A percentile compares a stretch with the other conserved stretches of the same genome.
These are phyloP conservation scores for Pneumocystis canis DNA, from an alignment of 1,139 yeast genomes.

Conservation along the genomic window DNA sequence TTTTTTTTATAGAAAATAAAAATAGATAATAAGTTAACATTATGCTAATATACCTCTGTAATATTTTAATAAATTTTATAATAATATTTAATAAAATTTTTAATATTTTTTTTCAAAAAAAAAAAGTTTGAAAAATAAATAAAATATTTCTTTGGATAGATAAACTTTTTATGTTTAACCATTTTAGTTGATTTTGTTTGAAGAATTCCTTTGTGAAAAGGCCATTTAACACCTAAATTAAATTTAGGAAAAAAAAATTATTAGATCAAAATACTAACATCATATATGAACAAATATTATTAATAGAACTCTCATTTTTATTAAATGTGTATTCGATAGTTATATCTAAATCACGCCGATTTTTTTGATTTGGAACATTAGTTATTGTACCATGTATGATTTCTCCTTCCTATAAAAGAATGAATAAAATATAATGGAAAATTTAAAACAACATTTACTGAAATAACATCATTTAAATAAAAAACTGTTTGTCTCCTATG, in stretches of 20 bases:
- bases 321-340: conserved; percentile 20
- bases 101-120: too few relatives aligned
- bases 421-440: background rate
- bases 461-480: conserved; percentile 52
- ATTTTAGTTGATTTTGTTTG: too few relatives aligned
- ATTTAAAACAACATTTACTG: background rate
- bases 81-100: too few relatives aligned
- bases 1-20: too few relatives aligned
- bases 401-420: conserved; percentile 42
- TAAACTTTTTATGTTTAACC: too few relatives aligned
- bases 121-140: too few relatives aligned
- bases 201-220: background rate
- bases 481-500: conserved; percentile 94
- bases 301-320: background rate
- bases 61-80: too few relatives aligned
- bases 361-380: conserved; percentile 57
- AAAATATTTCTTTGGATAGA: too few relatives aligned
- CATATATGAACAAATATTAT: background rate
- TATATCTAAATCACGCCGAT: conserved; percentile 49
- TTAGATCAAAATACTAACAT: background rate
- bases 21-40: too few relatives aligned
- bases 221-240: background rate
- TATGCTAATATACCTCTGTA: too few relatives aligned
- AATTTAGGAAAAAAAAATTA: background rate
- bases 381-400: conserved; percentile 53